phyloP scores from a whole-genome alignment of 345 rosid genomes.

The Camelina laxa region DNA sequence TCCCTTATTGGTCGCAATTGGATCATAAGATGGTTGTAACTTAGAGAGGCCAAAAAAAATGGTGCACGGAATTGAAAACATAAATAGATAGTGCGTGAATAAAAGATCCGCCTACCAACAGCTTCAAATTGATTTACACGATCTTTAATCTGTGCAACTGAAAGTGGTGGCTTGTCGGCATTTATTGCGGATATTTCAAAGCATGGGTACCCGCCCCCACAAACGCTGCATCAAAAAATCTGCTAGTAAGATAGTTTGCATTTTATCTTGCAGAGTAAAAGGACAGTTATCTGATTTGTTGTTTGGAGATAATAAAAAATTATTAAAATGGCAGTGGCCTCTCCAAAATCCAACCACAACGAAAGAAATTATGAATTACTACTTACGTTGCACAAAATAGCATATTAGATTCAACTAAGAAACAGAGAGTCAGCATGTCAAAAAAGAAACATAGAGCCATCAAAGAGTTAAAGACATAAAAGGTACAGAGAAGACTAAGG shows the following conservation, averaged over 20 bases:
- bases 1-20: neutral
- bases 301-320: neutral
- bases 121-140: conserved; percentile 80
- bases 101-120: conserved; percentile 59
- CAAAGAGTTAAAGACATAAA: conserved; percentile 9
- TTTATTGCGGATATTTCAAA: conserved; percentile 89
- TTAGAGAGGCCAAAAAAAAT: conserved; percentile 19
- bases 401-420: conserved; percentile 23
- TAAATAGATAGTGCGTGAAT: conserved; percentile 9
- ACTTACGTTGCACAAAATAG: conserved; percentile 2
- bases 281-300: neutral
- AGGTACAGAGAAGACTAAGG: conserved; percentile 17
- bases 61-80: neutral
- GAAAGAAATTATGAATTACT: neutral
- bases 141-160: conserved; percentile 67
- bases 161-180: conserved; percentile 92
- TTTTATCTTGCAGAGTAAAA: neutral
- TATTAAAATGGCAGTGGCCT: conserved; percentile 6
- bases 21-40: conserved; percentile 13
- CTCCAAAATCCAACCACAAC: conserved; percentile 14
- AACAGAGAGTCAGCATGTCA: conserved; percentile 19
- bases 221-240: conserved; percentile 55
- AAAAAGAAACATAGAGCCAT: conserved; percentile 20
- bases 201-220: conserved; percentile 77
- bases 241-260: conserved; percentile 36